Base-by-base conservation (phyloP, 768 basidiomycete species). In the Macrolepiota dolichaula region DNA sequence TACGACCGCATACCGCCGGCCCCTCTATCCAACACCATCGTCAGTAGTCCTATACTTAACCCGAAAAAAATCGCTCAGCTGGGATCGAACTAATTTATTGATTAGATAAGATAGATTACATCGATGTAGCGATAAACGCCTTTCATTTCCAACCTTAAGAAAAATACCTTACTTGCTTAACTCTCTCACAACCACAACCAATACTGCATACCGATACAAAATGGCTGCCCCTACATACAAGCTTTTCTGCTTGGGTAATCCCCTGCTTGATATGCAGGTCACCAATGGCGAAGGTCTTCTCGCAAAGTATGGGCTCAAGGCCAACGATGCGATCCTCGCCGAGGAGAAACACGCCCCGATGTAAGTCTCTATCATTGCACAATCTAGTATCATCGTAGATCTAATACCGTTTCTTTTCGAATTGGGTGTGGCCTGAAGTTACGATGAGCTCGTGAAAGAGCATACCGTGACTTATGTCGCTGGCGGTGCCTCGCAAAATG, bases 291-390 rank as follows among this genome's bases (percentile, higher is more conserved):
- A 96, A 71, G 80, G 80, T 35, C 82, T 98, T 44, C 80, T 98
- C 59, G 78, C 89, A 69, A 98, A 97, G 75, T 99, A 98, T 71
- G 84, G 76, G 62, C 84, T 99, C 69, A 92, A 93, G 71, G 81
- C 94, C 57, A 96, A 99, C 79, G 92, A 99, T 73, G 96, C 97
- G 50, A 95, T 98, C 74, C 84, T 99, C 59, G 96, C 96, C 1
- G 89, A 88, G 65, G 89, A 88, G 62, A 91, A 94, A 75, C 96
- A 98, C 66, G 76, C 81, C 59, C 81, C 86, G n/a, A 86, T 98
- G 95, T 96, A 67, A 66, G 87, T 70, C 24, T 25, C 25, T 47
- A 25, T 38, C 7, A 13, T 37, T 40, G 56, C 50, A 22, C 13
- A 59, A 11, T 61, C 7, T 13, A 38, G 25, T 2, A 4, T 49